Conservation (phyloP, 805 yeast species). For the Alloascoidea africana region DNA sequence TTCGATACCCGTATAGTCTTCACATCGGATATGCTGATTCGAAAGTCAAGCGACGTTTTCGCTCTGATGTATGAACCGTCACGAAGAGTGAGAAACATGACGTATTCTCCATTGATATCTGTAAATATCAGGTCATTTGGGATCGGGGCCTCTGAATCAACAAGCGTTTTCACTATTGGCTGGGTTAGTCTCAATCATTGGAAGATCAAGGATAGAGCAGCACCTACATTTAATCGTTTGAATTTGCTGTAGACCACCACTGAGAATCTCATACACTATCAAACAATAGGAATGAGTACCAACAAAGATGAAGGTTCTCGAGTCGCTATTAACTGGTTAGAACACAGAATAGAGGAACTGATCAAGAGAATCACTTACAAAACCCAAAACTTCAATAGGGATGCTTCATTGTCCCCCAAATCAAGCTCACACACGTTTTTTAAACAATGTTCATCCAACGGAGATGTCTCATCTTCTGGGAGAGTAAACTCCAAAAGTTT, state of each 20-base stretch:
- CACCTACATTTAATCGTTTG: background rate
- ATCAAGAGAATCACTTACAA: background rate
- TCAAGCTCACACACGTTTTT: background rate
- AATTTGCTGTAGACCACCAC: no score
- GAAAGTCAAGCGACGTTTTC: background rate
- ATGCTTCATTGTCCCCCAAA: constrained; percentile 5
- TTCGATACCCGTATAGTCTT: background rate
- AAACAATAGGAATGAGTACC: background rate
- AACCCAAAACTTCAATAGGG: constrained; percentile 5
- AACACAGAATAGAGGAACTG: no score
- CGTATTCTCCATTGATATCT: background rate
- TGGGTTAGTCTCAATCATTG: background rate
- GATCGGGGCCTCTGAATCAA: constrained; percentile 1
- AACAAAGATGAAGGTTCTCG: background rate
- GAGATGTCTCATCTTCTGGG: constrained; percentile 6
- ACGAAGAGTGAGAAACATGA: background rate
- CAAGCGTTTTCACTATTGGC: background rate
- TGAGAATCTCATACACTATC: no score
- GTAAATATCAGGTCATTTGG: background rate
- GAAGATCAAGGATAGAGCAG: background rate
- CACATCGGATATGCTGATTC: background rate
- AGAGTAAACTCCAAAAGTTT: constrained; percentile 6
- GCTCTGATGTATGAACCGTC: background rate
- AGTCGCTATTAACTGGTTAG: background rate
- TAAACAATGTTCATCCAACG: background rate